A percentile compares a stretch with the other conserved stretches of the same genome.
These are phyloP conservation scores for Lipomyces spencermartinsiae DNA, from an alignment of 805 yeast genomes.

Conservation along the genomic window DNA sequence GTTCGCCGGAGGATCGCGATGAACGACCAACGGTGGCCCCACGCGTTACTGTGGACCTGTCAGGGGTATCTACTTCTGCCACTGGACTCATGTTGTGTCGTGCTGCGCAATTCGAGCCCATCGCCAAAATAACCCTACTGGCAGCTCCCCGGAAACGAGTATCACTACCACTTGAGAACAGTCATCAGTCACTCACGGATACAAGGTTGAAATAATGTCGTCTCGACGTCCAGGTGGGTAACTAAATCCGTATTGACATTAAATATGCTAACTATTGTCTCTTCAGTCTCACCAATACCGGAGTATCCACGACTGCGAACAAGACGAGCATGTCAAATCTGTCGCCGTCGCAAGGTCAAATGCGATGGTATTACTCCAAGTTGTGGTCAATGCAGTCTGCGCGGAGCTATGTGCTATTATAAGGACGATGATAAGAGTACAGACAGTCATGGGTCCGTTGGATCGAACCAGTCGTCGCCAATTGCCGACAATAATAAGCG, in stretches of 20 bases:
- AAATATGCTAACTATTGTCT: not conserved
- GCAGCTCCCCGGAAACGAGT: not conserved
- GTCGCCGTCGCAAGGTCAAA: slow-evolving; percentile 37
- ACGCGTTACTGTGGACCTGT: too few relatives aligned
- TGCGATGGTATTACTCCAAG: slow-evolving; percentile 36
- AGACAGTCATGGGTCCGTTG: not conserved
- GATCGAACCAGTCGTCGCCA: slow-evolving; percentile 9
- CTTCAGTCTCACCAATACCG: slow-evolving; percentile 35
- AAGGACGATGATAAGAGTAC: slow-evolving; percentile 27
- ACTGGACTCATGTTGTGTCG: too few relatives aligned
- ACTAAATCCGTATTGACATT: not conserved
- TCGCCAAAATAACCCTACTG: not conserved
- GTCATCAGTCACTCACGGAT: not conserved
- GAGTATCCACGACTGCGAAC: slow-evolving; percentile 38
- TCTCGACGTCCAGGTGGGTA: not conserved
- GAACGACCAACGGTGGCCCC: too few relatives aligned
- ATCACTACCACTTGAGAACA: not conserved
- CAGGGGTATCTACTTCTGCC: too few relatives aligned
- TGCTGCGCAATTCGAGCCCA: not conserved
- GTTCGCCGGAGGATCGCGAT: too few relatives aligned
- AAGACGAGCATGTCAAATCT: slow-evolving; percentile 36
- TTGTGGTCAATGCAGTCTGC: slow-evolving; percentile 33
- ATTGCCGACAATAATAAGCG: not conserved
- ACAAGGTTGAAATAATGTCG: not conserved
- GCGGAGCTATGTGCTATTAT: slow-evolving; percentile 37